Conservation (phyloP, 352 stramenopile species). For the Phytophthora idaei region DNA sequence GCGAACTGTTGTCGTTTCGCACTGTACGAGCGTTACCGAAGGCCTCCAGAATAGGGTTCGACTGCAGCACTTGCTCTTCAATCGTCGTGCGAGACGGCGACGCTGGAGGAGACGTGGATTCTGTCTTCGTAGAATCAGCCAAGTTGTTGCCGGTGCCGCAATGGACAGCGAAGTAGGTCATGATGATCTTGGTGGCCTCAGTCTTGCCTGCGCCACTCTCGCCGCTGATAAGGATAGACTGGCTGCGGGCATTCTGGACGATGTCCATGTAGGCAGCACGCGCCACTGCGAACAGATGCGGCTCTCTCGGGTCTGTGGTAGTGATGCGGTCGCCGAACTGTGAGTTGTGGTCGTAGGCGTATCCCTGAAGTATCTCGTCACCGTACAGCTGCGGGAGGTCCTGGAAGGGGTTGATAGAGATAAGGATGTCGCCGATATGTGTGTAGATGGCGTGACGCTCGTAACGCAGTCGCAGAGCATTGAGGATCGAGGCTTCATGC, state of each 20-base stretch:
- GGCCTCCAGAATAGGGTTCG: conserved; percentile 90
- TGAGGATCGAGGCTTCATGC: conserved; percentile 85
- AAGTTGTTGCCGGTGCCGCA: conserved; percentile 44
- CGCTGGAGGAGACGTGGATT: conserved; percentile 20
- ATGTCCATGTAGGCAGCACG: conserved; percentile 76
- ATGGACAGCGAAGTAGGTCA: conserved; percentile 87
- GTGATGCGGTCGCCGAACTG: conserved; percentile 20
- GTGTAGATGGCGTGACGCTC: conserved; percentile 87
- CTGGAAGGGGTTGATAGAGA: conserved; percentile 90
- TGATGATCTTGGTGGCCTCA: conserved; percentile 91
- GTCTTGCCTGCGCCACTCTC: conserved; percentile 89
- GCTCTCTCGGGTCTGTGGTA: conserved; percentile 21
- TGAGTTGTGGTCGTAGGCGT: conserved; percentile 40
- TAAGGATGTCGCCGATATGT: conserved; percentile 84
- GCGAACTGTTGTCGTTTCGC: conserved; percentile 90
- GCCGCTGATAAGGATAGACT: conserved; percentile 88
- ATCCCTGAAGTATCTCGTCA: conserved; percentile 50
- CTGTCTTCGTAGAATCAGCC: conserved; percentile 4
- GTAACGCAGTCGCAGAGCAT: conserved; percentile 79
- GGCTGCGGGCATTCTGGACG: conserved; percentile 65
- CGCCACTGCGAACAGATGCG: conserved; percentile 84
- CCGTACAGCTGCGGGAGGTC: conserved; percentile 72
- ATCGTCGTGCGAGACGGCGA: conserved; percentile 46
- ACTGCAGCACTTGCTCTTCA: conserved; percentile 88
- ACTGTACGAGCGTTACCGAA: conserved; percentile 90